A percentile compares a stretch with the other conserved stretches of the same genome.
phyloP scores from a whole-genome alignment of 2,329 filamentous ascomycete species.

The Myriosclerotinia curreyana region DNA sequence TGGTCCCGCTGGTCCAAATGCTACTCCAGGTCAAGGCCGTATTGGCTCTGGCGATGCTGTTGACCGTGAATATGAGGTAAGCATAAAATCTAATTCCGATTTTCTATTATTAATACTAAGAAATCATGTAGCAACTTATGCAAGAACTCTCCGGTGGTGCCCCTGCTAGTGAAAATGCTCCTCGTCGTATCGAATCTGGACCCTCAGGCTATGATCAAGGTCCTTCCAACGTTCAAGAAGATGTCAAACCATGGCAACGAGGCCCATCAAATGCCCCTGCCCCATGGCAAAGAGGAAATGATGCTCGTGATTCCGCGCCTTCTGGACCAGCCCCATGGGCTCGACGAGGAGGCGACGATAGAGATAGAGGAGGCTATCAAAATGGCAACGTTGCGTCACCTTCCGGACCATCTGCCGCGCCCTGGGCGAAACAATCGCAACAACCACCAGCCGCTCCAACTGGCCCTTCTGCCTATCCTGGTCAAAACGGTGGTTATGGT shows the following conservation, averaged over 20 bases:
- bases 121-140: constrained; percentile 77
- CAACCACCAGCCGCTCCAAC: constrained; percentile 42
- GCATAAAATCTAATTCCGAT: constrained; percentile 37
- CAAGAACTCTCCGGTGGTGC: constrained; percentile 84
- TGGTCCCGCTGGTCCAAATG: constrained; percentile 48
- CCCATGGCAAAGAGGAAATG: constrained; percentile 61
- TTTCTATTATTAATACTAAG: constrained; percentile 28
- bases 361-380: constrained; percentile 49
- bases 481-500: constrained; percentile 55
- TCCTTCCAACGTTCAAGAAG: constrained; percentile 45
- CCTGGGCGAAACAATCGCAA: constrained; percentile 40
- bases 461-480: constrained; percentile 38
- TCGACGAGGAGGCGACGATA: constrained; percentile 50
- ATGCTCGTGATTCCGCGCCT: constrained; percentile 40
- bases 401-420: constrained; percentile 47
- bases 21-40: constrained; percentile 53
- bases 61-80: constrained; percentile 91
- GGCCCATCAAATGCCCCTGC: constrained; percentile 80
- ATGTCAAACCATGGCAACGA: constrained; percentile 83
- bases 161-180: constrained; percentile 56
- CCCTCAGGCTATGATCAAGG: constrained; percentile 58
- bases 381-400: constrained; percentile 49
- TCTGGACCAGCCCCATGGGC: constrained; percentile 58
- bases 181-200: constrained; percentile 82
- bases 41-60: constrained; percentile 77